A percentile compares a stretch with the other conserved stretches of the same genome.
phyloP scores from a whole-genome alignment of 352 stramenopile genomes.

The Phytophthora foliorum region DNA sequence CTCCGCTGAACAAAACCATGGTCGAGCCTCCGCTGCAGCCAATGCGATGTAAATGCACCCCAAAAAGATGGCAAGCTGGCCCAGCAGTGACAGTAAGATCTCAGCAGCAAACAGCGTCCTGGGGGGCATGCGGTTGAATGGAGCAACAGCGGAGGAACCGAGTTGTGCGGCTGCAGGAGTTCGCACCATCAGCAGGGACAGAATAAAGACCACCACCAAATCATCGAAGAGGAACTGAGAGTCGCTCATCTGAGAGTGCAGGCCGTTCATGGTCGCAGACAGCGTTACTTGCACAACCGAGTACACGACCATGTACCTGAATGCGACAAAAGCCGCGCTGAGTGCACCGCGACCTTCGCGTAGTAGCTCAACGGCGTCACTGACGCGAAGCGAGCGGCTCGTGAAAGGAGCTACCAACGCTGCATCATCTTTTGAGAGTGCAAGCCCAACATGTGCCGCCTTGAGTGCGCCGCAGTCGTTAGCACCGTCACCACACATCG shows the following conservation, averaged over 20 bases:
- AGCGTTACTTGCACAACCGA: slow-evolving; percentile 88
- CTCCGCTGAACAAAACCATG: slow-evolving; percentile 73
- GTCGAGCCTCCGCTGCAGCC: slow-evolving; percentile 53
- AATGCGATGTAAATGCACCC: slow-evolving; percentile 69
- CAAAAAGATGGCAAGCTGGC: slow-evolving; percentile 66
- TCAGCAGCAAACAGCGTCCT: slow-evolving; percentile 72
- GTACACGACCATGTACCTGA: slow-evolving; percentile 95
- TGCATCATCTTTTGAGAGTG: slow-evolving; percentile 90
- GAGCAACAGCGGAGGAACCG: slow-evolving; percentile 27
- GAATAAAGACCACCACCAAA: slow-evolving; percentile 71
- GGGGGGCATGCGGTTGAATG: slow-evolving; percentile 51
- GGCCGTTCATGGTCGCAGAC: slow-evolving; percentile 70
- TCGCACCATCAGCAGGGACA: slow-evolving; percentile 82
- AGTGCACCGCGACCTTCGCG: slow-evolving; percentile 91
- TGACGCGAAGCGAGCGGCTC: slow-evolving; percentile 84
- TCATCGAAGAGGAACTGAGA: slow-evolving; percentile 87
- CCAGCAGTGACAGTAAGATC: slow-evolving; percentile 66
- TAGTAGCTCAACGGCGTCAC: slow-evolving; percentile 86
- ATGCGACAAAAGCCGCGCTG: slow-evolving; percentile 89
- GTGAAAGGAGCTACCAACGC: slow-evolving; percentile 94
- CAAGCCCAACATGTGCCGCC: slow-evolving; percentile 91
- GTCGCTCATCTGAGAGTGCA: slow-evolving; percentile 78
- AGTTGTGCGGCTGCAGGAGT: slow-evolving; percentile 53
- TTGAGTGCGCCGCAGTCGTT: slow-evolving; percentile 94
- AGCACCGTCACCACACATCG: slow-evolving; percentile 79